These are phyloP conservation scores for Rhododendron kiyosumense DNA, from an alignment of 148 eudicot genomes.

Conservation along the genomic window DNA sequence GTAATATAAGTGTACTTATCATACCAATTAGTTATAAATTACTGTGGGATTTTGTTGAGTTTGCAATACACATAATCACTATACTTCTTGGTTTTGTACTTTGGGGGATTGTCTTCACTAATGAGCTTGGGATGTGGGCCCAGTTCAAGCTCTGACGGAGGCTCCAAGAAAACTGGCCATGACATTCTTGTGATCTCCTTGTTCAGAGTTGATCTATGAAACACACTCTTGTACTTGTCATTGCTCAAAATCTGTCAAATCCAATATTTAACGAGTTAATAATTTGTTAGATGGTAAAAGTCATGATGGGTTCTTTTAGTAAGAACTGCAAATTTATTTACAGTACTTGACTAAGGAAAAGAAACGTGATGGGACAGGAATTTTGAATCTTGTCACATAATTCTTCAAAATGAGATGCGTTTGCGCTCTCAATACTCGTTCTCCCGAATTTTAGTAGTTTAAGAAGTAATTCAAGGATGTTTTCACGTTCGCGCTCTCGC, in stretches of 20 bases:
- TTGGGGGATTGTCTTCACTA: conserved; percentile 27
- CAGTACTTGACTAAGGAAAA: neutral
- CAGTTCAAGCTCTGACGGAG: conserved; percentile 23
- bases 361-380: neutral
- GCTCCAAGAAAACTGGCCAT: conserved; percentile 49
- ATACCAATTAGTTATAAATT: neutral
- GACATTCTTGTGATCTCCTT: conserved; percentile 44
- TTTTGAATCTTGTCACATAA: too few relatives aligned
- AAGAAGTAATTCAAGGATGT: too few relatives aligned
- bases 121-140: conserved; percentile 39
- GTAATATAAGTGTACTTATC: too few relatives aligned
- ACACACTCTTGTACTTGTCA: conserved; percentile 48
- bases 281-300: neutral
- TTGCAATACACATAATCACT: conserved; percentile 30
- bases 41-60: conserved; percentile 35
- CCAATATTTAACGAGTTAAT: neutral
- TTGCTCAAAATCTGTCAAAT: conserved; percentile 41
- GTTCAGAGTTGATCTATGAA: conserved; percentile 45
- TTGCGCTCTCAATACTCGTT: too few relatives aligned
- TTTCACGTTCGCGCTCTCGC: too few relatives aligned
- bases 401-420: too few relatives aligned
- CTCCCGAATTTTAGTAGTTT: too few relatives aligned
- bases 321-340: neutral
- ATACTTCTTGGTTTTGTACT: conserved; percentile 32
- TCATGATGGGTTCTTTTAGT: neutral